These are phyloP conservation scores for Saururus chinensis DNA, from an alignment of 164 flowering plant species.

Conservation along the genomic window DNA sequence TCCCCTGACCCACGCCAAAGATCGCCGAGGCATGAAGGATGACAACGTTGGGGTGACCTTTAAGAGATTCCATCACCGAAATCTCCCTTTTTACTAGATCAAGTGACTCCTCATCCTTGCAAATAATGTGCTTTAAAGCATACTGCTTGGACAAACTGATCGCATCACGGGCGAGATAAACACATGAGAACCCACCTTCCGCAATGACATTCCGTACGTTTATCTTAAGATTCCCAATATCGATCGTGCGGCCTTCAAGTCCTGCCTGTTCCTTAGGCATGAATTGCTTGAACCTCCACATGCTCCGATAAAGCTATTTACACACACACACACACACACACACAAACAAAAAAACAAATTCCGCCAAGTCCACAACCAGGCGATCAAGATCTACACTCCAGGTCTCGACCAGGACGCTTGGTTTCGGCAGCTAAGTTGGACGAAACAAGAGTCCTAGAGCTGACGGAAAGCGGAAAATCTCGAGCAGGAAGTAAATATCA, in stretches of 20 bases:
- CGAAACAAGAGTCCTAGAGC: background rate
- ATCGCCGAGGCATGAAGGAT: slow-evolving; percentile 53
- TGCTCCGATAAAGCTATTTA: slow-evolving; percentile 14
- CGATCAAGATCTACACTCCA: background rate
- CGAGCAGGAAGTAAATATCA: background rate
- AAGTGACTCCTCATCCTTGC: slow-evolving; percentile 77
- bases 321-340: no score
- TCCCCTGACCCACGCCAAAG: slow-evolving; percentile 84
- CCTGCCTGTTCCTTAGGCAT: slow-evolving; percentile 72
- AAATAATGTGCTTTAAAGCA: slow-evolving; percentile 91
- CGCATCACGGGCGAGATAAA: slow-evolving; percentile 77
- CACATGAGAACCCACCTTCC: slow-evolving; percentile 96
- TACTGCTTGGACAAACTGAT: slow-evolving; percentile 61
- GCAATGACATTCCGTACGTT: slow-evolving; percentile 74
- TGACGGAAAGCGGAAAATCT: background rate
- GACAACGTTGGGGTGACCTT: slow-evolving; percentile 90
- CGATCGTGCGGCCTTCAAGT: slow-evolving; percentile 82
- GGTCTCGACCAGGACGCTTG: no score
- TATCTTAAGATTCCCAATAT: slow-evolving; percentile 70
- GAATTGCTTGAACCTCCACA: slow-evolving; percentile 97
- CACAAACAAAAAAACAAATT: background rate
- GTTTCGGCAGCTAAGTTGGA: slow-evolving; percentile 1
- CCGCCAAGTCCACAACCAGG: background rate
- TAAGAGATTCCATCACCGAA: slow-evolving; percentile 73
- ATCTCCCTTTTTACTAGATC: slow-evolving; percentile 81